phyloP scores from a whole-genome alignment of 768 basidiomycete genomes.

The Pisolithus albus region DNA sequence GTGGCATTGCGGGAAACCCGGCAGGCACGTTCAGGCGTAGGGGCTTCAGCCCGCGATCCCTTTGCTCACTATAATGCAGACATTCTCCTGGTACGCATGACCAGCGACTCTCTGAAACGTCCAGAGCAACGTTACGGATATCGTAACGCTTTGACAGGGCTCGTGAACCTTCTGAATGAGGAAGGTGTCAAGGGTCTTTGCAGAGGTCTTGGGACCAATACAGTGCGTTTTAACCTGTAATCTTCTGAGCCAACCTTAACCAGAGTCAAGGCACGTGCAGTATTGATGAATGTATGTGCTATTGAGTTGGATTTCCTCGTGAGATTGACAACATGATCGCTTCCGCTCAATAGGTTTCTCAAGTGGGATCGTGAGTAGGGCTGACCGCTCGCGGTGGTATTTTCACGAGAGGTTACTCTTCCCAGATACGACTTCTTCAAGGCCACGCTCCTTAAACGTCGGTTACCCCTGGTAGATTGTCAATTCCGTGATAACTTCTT shows the following conservation, averaged over 20 bases:
- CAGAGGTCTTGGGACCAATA: constrained; percentile 75
- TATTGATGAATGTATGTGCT: constrained; percentile 65
- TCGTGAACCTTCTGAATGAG: constrained; percentile 54
- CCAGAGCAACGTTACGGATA: constrained; percentile 73
- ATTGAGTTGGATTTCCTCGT: neutral
- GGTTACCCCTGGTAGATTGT: constrained; percentile 49
- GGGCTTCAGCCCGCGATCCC: neutral
- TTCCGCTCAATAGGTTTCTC: constrained; percentile 48
- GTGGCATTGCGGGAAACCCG: constrained; percentile 82
- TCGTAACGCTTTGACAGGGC: constrained; percentile 67
- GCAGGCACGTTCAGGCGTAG: constrained; percentile 39
- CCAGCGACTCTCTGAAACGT: constrained; percentile 73
- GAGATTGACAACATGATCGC: constrained; percentile 3
- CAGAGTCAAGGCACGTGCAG: constrained; percentile 44
- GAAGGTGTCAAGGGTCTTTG: constrained; percentile 67
- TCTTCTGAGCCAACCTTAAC: constrained; percentile 6
- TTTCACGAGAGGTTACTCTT: constrained; percentile 2
- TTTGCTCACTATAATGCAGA: constrained; percentile 33
- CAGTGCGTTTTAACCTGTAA: constrained; percentile 35
- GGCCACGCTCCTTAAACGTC: constrained; percentile 42
- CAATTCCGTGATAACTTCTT: constrained; percentile 59
- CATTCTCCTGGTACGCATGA: constrained; percentile 79
- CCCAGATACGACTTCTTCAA: constrained; percentile 76
- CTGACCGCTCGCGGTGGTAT: neutral
- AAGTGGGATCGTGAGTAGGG: constrained; percentile 71